Conservation (phyloP, 345 rosid genomes). For the Dovyalis caffra region DNA sequence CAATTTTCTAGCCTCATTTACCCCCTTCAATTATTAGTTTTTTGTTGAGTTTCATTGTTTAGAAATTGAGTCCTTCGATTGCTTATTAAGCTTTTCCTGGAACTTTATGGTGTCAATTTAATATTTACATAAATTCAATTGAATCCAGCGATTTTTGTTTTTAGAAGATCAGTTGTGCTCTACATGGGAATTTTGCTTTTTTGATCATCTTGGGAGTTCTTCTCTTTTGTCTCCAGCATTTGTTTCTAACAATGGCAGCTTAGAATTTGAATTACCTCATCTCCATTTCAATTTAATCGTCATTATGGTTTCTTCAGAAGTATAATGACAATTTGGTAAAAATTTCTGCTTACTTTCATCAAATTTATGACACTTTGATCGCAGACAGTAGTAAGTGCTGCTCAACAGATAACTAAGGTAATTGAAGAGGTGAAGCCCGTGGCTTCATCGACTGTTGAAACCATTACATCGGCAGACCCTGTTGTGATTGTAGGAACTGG, state of each 20-base stretch:
- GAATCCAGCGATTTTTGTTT: background rate
- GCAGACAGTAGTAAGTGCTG: conserved; percentile 82
- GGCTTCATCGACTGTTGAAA: conserved; percentile 75
- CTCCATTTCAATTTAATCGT: background rate
- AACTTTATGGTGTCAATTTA: too few relatives aligned
- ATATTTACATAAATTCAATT: background rate
- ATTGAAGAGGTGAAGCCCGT: conserved; percentile 76
- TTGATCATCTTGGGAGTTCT: too few relatives aligned
- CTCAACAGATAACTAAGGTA: conserved; percentile 59
- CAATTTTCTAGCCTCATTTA: background rate
- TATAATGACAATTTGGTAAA: background rate
- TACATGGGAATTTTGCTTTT: background rate
- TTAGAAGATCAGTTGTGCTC: background rate
- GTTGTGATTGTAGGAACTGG: conserved; percentile 62
- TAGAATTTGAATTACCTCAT: background rate
- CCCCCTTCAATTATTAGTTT: too few relatives aligned
- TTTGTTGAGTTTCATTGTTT: background rate
- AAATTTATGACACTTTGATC: conserved; percentile 10
- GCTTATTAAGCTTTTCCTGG: background rate
- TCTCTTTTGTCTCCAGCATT: background rate
- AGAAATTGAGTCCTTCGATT: background rate
- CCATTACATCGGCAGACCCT: conserved; percentile 74
- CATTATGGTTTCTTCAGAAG: background rate
- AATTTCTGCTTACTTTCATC: background rate
- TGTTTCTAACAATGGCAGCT: background rate